Conservation (phyloP, 257 asterid genomes). For the Parsonsia alboflavescens region DNA sequence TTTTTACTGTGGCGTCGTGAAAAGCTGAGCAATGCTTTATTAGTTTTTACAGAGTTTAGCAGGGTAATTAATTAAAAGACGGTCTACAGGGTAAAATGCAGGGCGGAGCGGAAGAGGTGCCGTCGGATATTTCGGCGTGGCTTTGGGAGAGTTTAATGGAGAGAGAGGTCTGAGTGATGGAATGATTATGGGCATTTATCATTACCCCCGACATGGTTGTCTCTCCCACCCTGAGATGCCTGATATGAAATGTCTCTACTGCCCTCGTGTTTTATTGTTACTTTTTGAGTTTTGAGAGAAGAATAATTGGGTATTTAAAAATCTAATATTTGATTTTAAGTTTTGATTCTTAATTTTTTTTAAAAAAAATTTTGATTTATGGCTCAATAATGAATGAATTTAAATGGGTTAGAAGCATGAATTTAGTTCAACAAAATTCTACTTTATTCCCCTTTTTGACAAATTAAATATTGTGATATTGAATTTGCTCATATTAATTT, state of each 20-base stretch:
- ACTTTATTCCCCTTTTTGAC: too few species aligned
- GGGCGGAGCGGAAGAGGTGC: neutral
- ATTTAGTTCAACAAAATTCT: too few species aligned
- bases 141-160: neutral
- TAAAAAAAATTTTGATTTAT: too few species aligned
- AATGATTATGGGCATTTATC: constrained; percentile 20
- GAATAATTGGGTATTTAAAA: too few species aligned
- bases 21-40: neutral
- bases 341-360: too few species aligned
- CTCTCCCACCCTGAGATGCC: constrained; percentile 5
- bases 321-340: too few species aligned
- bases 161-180: constrained; percentile 16
- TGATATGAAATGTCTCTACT: constrained; percentile 2
- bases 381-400: too few species aligned
- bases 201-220: constrained; percentile 14
- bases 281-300: too few species aligned
- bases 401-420: too few species aligned
- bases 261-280: neutral
- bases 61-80: neutral
- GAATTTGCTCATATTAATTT: too few species aligned
- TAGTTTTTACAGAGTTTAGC: constrained; percentile 4
- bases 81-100: neutral
- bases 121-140: constrained; percentile 32
- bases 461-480: too few species aligned
- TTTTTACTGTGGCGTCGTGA: neutral